phyloP scores from a whole-genome alignment of 2,329 filamentous ascomycete species.

The Pseudocercospora fuligena region DNA sequence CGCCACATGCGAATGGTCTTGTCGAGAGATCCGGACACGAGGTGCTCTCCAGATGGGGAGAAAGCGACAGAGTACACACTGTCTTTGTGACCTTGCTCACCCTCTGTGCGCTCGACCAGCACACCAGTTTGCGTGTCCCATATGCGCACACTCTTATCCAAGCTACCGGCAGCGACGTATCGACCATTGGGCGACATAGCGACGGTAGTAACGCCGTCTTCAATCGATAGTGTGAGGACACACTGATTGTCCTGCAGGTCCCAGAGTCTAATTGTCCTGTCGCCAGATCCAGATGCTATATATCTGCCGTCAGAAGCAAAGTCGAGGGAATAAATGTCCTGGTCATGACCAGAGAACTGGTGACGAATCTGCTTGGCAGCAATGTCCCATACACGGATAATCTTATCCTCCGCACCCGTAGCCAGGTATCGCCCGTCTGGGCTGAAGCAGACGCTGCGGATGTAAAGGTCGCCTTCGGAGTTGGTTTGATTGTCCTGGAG shows the following conservation, averaged over 20 bases:
- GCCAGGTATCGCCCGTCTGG: constrained; percentile 92
- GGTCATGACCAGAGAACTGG: constrained; percentile 94
- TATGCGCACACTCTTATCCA: constrained; percentile 97
- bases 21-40: constrained; percentile 93
- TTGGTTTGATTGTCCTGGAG: constrained; percentile 88
- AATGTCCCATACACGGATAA: constrained; percentile 98
- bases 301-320: constrained; percentile 92
- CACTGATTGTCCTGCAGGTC: constrained; percentile 85
- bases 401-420: constrained; percentile 95
- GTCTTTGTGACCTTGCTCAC: constrained; percentile 92
- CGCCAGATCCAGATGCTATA: constrained; percentile 93
- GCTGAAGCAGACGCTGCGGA: constrained; percentile 97
- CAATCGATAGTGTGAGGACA: constrained; percentile 84
- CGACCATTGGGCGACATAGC: constrained; percentile 95
- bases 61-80: constrained; percentile 97
- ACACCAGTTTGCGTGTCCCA: constrained; percentile 90
- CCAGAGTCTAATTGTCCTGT: constrained; percentile 94
- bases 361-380: constrained; percentile 80
- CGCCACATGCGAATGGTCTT: constrained; percentile 99
- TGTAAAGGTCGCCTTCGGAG: constrained; percentile 90
- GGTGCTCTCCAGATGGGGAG: constrained; percentile 86
- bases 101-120: constrained; percentile 88
- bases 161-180: constrained; percentile 89
- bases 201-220: constrained; percentile 96
- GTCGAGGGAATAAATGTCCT: constrained; percentile 97